These are phyloP conservation scores for Penicillium glabrum DNA, from an alignment of 2,329 filamentous ascomycete species.

Conservation along the genomic window DNA sequence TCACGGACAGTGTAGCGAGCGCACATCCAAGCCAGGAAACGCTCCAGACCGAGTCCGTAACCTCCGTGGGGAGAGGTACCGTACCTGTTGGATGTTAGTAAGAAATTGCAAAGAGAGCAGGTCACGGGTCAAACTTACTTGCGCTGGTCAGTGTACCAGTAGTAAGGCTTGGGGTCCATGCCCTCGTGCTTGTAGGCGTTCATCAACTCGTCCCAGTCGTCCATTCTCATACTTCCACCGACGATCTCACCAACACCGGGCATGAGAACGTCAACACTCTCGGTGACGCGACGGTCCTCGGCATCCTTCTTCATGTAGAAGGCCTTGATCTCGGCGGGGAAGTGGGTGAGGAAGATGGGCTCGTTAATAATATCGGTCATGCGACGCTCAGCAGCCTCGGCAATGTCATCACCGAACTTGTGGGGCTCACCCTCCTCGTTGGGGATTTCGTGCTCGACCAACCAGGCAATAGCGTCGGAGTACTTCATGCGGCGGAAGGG, in stretches of 20 bases:
- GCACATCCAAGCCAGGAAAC: constrained; percentile 69
- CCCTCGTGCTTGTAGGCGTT: constrained; percentile 82
- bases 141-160: constrained; percentile 98
- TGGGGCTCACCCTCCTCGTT: constrained; percentile 93
- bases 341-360: constrained; percentile 95
- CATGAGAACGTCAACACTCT: constrained; percentile 86
- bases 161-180: constrained; percentile 82
- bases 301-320: constrained; percentile 98
- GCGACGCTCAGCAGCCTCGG: constrained; percentile 89
- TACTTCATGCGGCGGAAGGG: constrained; percentile 97
- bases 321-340: constrained; percentile 95
- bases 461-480: constrained; percentile 89
- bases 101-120: background rate
- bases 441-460: constrained; percentile 81
- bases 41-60: constrained; percentile 89
- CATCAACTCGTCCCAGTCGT: constrained; percentile 85
- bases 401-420: constrained; percentile 94
- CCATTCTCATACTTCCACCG: constrained; percentile 94
- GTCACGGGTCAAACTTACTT: constrained; percentile 62
- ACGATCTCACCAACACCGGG: constrained; percentile 97
- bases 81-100: constrained; percentile 57
- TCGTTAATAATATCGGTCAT: constrained; percentile 98
- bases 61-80: constrained; percentile 89
- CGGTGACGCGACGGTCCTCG: constrained; percentile 78
- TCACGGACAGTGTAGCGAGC: constrained; percentile 66